Evolutionary conservation across 192 early-diverging fungal species (phyloP).

Genomic region (Entophlyctis helioformis): DNA sequence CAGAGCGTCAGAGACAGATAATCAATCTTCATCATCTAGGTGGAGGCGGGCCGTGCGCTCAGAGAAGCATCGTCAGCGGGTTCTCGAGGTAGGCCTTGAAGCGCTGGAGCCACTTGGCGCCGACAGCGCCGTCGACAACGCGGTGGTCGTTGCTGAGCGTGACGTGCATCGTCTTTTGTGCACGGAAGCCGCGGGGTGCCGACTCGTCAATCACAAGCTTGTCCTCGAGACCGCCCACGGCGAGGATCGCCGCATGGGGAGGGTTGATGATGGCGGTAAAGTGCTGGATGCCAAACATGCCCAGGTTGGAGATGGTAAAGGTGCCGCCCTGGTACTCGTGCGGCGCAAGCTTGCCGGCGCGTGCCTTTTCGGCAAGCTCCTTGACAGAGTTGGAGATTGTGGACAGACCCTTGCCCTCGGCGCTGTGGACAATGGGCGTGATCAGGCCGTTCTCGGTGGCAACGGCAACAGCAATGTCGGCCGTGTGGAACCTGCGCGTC

Average conservation of each 20-base stretch:
- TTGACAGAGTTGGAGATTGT: conserved; percentile 77
- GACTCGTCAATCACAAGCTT: conserved; percentile 39
- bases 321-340: conserved; percentile 97
- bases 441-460: conserved; percentile 87
- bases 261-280: conserved; percentile 99
- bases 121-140: conserved; percentile 89
- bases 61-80: conserved; percentile 86
- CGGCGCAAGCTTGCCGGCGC: conserved; percentile 77
- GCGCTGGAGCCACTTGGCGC: conserved; percentile 77
- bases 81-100: conserved; percentile 91
- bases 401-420: conserved; percentile 77
- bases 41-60: too few relatives aligned
- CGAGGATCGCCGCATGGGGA: conserved; percentile 85
- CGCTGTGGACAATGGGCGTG: conserved; percentile 80
- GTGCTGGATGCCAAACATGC: conserved; percentile 88
- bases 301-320: conserved; percentile 97
- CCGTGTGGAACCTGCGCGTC: conserved; percentile 73
- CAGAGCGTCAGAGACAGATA: too few relatives aligned
- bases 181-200: conserved; percentile 33
- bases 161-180: conserved; percentile 44
- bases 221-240: conserved; percentile 74
- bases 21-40: too few relatives aligned
- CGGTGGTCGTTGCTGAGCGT: conserved; percentile 89
- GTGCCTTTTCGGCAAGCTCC: conserved; percentile 73
- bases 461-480: conserved; percentile 92